Base-by-base conservation (phyloP, 2,329 filamentous ascomycete genomes). In the Chalaropsis ovoidea region DNA sequence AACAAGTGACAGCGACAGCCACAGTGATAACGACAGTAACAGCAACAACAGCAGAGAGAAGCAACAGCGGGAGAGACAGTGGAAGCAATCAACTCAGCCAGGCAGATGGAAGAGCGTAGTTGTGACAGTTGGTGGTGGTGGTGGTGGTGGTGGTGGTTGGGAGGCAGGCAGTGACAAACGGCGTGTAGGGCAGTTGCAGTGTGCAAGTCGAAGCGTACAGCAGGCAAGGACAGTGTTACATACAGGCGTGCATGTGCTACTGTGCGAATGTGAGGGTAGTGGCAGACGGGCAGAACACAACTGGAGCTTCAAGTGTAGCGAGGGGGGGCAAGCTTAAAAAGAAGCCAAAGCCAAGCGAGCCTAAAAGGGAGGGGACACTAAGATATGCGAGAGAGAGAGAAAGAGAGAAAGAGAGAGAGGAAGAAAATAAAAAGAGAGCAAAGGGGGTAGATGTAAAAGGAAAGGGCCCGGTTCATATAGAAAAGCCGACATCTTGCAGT, bases 261-360 rank as follows among this genome's bases (percentile, higher is more conserved):
- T 52, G 47, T 52, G 47, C 47, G 19, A 52, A 52, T 17, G 47
- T n/a, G n/a, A n/a, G 10, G 47, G 47, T 49, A 43, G 24, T 58
- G 54, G 54, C 61, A 61, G 60, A 43, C 60, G 35, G 39, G 60
- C 35, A 61, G 60, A 43, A 45, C 41, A 61, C 35, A 61, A 61
- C 19, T 62, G 45, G 10, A 62, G 19, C 41, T 31, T 35, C 54
- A 58, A 58, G 27, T 31, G 61, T 35, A 62, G 60, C 42, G 42
- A 43, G 35, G 65, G 39, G 61, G 61, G 52, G 17, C 61, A 67
- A 67, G 62, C 65, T 63, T 67, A 67, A 67, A 66, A 63, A 67
- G 31, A 35, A 54, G 65, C 65, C 56, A 62, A 45, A 62, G 45
- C 65, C 65, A 67, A 63, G 52, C 35, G 58, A 58, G 54, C 43